A percentile compares a stretch with the other conserved stretches of the same genome.
Conservation (phyloP, 2,329 filamentous ascomycete species). For the Penicillium sp. region DNA sequence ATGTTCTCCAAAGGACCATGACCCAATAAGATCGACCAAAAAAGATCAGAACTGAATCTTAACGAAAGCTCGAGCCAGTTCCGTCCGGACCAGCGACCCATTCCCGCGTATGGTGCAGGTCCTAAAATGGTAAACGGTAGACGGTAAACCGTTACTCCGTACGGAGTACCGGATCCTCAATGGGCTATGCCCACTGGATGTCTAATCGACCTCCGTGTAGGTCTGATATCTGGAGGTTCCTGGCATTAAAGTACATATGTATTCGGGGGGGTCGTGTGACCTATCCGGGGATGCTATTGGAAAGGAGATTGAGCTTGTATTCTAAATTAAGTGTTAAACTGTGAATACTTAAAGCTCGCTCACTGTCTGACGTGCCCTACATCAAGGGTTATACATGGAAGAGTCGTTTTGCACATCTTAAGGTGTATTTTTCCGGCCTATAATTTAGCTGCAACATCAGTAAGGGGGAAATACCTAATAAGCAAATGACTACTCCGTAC, state of each 20-base stretch:
- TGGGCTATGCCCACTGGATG: not conserved
- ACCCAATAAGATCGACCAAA: slow-evolving; percentile 10
- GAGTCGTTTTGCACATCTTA: too few relatives aligned
- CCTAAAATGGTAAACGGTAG: not conserved
- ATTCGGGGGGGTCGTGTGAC: not conserved
- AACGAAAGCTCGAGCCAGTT: slow-evolving; percentile 4
- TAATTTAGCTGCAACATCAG: too few relatives aligned
- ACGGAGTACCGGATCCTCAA: not conserved
- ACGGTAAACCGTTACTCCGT: not conserved
- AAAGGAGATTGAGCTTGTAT: not conserved
- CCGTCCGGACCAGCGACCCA: not conserved
- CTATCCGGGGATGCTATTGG: not conserved
- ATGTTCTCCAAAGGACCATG: not conserved
- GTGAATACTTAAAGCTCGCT: not conserved
- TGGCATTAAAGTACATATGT: not conserved
- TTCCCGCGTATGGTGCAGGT: not conserved
- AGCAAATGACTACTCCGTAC: too few relatives aligned
- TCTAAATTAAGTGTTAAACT: not conserved
- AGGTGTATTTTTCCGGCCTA: too few relatives aligned
- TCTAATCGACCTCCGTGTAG: not conserved
- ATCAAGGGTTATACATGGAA: too few relatives aligned
- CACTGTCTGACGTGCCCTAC: not conserved
- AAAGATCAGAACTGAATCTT: slow-evolving; percentile 12
- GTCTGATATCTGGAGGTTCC: not conserved
- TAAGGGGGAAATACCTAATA: too few relatives aligned